Conservation (phyloP, 2,329 filamentous ascomycete genomes). For the Aspergillus bombycis region DNA sequence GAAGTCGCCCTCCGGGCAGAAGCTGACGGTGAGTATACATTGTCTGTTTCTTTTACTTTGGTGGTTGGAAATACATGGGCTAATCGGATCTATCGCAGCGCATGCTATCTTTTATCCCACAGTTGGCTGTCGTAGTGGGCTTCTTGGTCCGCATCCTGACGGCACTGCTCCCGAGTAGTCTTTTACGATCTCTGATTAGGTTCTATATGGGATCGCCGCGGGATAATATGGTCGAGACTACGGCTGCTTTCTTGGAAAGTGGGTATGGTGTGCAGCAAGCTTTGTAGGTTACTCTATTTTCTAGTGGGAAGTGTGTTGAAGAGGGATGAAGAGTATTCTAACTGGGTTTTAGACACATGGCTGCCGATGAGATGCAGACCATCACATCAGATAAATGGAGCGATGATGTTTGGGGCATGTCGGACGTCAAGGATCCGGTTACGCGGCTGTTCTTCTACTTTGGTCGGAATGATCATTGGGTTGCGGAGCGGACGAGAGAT, state of each 20-base stretch:
- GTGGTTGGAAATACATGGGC: background rate
- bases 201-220: slow-evolving; percentile 45
- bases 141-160: slow-evolving; percentile 49
- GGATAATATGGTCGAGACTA: slow-evolving; percentile 49
- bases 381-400: slow-evolving; percentile 62
- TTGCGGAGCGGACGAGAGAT: slow-evolving; percentile 61
- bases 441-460: slow-evolving; percentile 62
- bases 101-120: slow-evolving; percentile 39
- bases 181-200: slow-evolving; percentile 48
- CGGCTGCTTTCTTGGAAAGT: slow-evolving; percentile 55
- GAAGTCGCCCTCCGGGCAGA: slow-evolving; percentile 61
- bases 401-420: slow-evolving; percentile 62
- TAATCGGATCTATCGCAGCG: slow-evolving; percentile 20
- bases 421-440: slow-evolving; percentile 34
- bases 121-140: slow-evolving; percentile 40
- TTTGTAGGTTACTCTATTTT: slow-evolving; percentile 43
- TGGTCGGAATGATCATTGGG: slow-evolving; percentile 64
- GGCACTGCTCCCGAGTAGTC: slow-evolving; percentile 41
- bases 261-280: slow-evolving; percentile 56
- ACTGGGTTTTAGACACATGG: slow-evolving; percentile 52
- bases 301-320: background rate
- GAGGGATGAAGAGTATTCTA: background rate
- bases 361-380: slow-evolving; percentile 59
- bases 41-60: background rate
- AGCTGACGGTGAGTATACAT: slow-evolving; percentile 45